A percentile compares a stretch with the other conserved stretches of the same genome.
phyloP scores from a whole-genome alignment of 179 eudicot genomes.

The Heliamphora pulchella region DNA sequence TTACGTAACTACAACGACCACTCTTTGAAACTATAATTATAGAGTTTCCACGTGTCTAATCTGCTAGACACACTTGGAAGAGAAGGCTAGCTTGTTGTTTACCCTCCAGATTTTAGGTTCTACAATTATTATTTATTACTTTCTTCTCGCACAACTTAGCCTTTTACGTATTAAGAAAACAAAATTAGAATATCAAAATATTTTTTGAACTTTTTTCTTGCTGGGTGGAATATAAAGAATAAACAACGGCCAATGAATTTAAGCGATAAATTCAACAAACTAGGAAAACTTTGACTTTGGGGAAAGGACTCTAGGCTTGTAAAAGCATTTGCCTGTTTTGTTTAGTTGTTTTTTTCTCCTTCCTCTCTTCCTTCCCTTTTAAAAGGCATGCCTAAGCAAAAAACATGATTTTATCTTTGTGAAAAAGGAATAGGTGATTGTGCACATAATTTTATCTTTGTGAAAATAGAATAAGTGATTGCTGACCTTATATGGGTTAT shows the following conservation, averaged over 20 bases:
- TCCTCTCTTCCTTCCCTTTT: neutral
- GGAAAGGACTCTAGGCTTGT: neutral
- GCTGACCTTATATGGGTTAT: neutral
- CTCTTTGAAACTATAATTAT: no score
- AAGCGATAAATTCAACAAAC: neutral
- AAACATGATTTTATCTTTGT: neutral
- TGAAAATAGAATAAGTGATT: neutral
- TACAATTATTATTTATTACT: neutral
- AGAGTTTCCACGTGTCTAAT: neutral
- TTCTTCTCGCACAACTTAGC: neutral
- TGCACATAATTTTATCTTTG: no score
- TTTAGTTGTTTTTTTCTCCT: neutral
- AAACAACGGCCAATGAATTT: neutral
- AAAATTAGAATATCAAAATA: neutral
- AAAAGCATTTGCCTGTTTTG: neutral
- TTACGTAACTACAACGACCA: no score
- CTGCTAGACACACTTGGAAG: neutral
- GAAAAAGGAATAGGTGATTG: no score
- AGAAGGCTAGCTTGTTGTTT: slow-evolving; percentile 1
- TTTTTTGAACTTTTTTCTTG: no score
- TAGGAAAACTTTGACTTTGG: neutral
- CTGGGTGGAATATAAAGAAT: no score
- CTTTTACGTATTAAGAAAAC: neutral
- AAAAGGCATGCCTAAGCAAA: neutral
- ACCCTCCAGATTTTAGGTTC: neutral